Conservation (phyloP, 2,329 filamentous ascomycete genomes). For the Nemania diffusa region DNA sequence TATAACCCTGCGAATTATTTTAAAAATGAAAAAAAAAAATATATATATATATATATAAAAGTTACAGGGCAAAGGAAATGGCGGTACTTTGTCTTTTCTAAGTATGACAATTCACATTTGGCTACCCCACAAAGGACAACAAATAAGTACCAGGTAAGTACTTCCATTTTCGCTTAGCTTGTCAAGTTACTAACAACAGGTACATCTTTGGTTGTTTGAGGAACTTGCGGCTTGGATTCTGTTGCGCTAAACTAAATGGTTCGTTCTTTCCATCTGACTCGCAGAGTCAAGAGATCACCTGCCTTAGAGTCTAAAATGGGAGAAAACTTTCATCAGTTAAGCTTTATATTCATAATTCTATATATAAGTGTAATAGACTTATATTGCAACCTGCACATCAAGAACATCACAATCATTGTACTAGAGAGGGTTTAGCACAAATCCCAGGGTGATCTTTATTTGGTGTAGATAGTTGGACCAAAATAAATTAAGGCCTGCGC, state of each 20-base stretch:
- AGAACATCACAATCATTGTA: slow-evolving; percentile 5
- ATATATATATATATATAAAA: no score
- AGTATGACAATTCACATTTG: background rate
- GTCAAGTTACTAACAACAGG: background rate
- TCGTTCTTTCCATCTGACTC: slow-evolving; percentile 16
- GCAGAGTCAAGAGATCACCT: background rate
- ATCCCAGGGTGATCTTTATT: slow-evolving; percentile 29
- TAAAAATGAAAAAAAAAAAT: no score
- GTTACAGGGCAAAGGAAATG: background rate
- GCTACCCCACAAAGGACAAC: background rate
- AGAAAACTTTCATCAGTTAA: background rate
- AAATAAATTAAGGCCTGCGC: slow-evolving; percentile 42
- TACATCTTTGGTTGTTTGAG: background rate
- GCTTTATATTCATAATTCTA: background rate
- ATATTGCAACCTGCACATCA: background rate
- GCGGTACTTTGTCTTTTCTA: background rate
- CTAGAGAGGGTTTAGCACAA: background rate
- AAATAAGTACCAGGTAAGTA: no score
- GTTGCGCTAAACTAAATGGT: background rate
- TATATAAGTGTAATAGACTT: background rate
- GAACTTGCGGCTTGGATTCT: slow-evolving; percentile 12
- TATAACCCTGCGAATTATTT: background rate
- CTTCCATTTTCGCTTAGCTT: background rate
- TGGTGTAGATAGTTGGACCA: slow-evolving; percentile 11
- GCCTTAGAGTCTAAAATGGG: background rate